A percentile compares a stretch with the other conserved stretches of the same genome.
Conservation (phyloP, 805 yeast genomes). For the Lipomyces chichibuensis region DNA sequence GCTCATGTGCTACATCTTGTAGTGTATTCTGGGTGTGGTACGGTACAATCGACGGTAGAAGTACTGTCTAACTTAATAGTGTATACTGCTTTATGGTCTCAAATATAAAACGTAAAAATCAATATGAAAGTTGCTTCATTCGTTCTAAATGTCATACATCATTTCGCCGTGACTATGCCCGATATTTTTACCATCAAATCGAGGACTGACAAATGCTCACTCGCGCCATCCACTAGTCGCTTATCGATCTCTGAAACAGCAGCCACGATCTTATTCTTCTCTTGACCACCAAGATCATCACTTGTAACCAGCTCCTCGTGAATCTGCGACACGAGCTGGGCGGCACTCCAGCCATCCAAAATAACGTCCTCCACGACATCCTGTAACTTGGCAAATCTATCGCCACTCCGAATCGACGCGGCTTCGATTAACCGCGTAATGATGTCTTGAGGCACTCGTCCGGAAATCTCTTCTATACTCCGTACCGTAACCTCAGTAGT, state of each 20-base stretch:
- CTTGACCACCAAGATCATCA: conserved; percentile 53
- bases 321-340: conserved; percentile 68
- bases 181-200: conserved; percentile 45
- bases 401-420: conserved; percentile 30
- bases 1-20: background rate
- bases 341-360: conserved; percentile 77
- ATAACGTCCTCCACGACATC: conserved; percentile 55
- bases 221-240: conserved; percentile 78
- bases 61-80: background rate
- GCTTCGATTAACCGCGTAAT: conserved; percentile 50
- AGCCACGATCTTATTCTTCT: conserved; percentile 67
- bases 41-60: background rate
- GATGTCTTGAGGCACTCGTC: conserved; percentile 61
- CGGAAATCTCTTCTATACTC: conserved; percentile 72
- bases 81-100: background rate
- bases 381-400: conserved; percentile 39
- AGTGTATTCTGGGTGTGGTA: background rate
- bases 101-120: background rate
- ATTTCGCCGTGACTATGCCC: conserved; percentile 6
- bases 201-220: conserved; percentile 81
- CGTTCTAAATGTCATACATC: background rate
- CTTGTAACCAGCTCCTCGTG: conserved; percentile 67
- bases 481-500: conserved; percentile 51
- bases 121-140: background rate
- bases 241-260: conserved; percentile 75